Evolutionary conservation across 2,329 filamentous ascomycete genomes (phyloP), one percentile per base, ranked within the genome.

Genomic region (Byssoonygena ceratinophila): DNA sequence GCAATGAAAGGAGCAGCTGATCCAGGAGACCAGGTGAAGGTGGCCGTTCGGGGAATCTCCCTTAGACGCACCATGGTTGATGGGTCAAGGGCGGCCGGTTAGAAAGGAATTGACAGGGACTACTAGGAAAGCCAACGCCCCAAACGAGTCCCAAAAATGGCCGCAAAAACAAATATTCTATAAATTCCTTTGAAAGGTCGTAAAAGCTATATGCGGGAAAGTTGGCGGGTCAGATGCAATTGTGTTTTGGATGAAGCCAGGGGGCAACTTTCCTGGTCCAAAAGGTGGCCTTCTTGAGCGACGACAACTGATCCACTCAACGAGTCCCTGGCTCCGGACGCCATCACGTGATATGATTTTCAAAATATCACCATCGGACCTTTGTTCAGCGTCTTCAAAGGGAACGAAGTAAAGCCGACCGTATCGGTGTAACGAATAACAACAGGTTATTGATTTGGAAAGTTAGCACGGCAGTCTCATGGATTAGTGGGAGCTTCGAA

Each of bases 31-130:
- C 92, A 98, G 66, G 92, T 88, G 71, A 98, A 98, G 64, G 91
- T 86, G 70, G 91, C 92, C 64, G 92, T 98, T 73, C 92, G 83
- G 69, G 89, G 87, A 66, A 98, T 94, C 76, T 97, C 90, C 77
- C 91, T 83, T 71, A 97, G 78, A 74, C 89, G 87, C 72, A 96
- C 91, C 92, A 98, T 98, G 70, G 62, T 73, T 68, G 31, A 50
- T 23, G 18, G n/a, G 37, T 43, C 25, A 23, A 43, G 36, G 16
- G 3, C n/a, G 25, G 12, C 41, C 22, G n/a, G 29, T 12, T n/a
- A 18, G 39, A 37, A 45, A 12, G n/a, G 14, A 29, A 41, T 32
- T 2, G 40, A 18, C 23, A 27, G 25, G 23, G 29, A 18, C 9
- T 22, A 52, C n/a, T n/a, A 4, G 29, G 32, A 23, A 32, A 29